Conservation (phyloP, 2,329 filamentous ascomycete species). For the Phyllosticta paracitricarpa region DNA sequence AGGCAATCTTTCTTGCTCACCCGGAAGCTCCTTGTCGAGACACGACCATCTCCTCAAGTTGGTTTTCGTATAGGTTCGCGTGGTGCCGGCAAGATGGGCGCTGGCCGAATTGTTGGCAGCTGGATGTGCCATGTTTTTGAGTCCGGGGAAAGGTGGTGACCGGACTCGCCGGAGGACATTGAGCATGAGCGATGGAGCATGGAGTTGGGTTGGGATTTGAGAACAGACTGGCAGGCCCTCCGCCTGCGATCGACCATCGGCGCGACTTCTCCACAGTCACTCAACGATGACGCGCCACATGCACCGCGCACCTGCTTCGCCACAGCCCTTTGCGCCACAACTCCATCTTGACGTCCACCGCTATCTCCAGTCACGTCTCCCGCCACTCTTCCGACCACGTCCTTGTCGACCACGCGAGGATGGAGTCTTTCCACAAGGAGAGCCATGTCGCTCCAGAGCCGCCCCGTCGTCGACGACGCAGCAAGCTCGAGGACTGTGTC, state of each 20-base stretch:
- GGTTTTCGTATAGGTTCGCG: slow-evolving; percentile 50
- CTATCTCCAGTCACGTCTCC: not conserved
- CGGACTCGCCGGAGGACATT: not conserved
- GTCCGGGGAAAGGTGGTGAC: not conserved
- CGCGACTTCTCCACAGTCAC: not conserved
- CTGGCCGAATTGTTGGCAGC: slow-evolving; percentile 17
- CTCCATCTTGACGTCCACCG: not conserved
- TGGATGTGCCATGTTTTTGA: slow-evolving; percentile 4
- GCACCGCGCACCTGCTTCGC: not conserved
- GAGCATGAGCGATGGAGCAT: not conserved
- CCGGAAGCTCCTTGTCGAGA: slow-evolving; percentile 59
- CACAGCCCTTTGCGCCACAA: not conserved
- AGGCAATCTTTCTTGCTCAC: slow-evolving; percentile 31
- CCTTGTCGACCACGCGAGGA: not conserved
- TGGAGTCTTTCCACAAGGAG: not conserved
- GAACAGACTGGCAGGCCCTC: not conserved
- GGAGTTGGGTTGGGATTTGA: not conserved
- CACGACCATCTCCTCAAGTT: slow-evolving; percentile 78
- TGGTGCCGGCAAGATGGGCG: slow-evolving; percentile 14
- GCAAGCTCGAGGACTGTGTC: slow-evolving; percentile 55
- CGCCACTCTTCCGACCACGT: not conserved
- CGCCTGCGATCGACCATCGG: not conserved
- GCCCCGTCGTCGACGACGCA: not conserved
- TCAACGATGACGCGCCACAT: not conserved
- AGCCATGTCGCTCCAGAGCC: not conserved